These are phyloP conservation scores for Quercus lobata DNA, from an alignment of 331 rosid genomes.

Conservation along the genomic window DNA sequence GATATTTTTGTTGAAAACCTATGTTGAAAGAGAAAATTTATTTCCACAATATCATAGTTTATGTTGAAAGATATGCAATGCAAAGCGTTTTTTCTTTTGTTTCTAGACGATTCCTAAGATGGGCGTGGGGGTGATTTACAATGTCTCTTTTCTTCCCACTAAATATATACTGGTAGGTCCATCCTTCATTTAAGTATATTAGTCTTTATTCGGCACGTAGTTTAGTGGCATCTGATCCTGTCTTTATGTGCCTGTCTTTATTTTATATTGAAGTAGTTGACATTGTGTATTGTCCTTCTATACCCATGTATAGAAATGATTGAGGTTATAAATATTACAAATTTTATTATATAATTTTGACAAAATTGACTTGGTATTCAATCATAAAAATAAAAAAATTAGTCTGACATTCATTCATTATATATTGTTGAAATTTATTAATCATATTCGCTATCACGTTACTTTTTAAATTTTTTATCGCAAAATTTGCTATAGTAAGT, in stretches of 20 bases:
- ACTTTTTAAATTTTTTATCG: no score
- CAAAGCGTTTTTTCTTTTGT: background rate
- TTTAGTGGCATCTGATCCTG: background rate
- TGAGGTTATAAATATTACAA: no score
- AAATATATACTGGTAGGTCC: background rate
- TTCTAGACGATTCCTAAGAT: background rate
- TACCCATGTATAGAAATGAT: background rate
- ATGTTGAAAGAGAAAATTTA: background rate
- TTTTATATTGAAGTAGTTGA: background rate
- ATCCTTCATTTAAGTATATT: background rate
- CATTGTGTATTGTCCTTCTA: background rate
- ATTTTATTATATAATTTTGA: no score
- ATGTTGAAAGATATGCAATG: background rate
- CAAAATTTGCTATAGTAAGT: no score
- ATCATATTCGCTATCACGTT: no score
- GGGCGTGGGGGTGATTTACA: no score
- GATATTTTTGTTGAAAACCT: no score
- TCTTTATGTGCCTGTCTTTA: background rate
- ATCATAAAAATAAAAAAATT: no score
- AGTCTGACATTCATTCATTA: no score
- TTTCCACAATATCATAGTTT: background rate
- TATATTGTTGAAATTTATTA: no score
- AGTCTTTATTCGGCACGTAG: background rate
- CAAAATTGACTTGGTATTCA: no score
- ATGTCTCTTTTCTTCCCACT: background rate